Conservation (phyloP, 2,329 filamentous ascomycete species). For the Colletotrichum sansevieriae region DNA sequence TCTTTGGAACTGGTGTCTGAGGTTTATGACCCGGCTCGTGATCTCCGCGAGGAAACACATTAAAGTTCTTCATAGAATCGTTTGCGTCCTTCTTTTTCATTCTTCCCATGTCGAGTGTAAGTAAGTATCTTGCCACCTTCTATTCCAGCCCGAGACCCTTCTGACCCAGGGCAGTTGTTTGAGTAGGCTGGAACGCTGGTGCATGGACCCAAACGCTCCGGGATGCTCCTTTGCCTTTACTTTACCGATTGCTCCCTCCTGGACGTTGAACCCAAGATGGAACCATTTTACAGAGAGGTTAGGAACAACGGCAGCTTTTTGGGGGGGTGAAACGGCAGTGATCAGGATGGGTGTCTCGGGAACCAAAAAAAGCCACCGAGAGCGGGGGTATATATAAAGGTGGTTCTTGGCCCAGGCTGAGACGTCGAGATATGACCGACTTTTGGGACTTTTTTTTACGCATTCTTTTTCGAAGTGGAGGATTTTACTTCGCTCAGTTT, state of each 20-base stretch:
- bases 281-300: too few species aligned
- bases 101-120: constrained; percentile 12
- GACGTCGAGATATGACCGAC: too few species aligned
- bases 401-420: too few species aligned
- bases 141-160: accelerated
- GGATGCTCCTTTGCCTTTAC: neutral
- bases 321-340: too few species aligned
- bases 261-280: too few species aligned
- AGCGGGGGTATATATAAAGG: too few species aligned
- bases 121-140: too few species aligned
- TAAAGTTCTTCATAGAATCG: neutral
- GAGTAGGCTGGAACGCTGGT: constrained; percentile 15
- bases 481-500: constrained; percentile 24
- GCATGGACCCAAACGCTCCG: neutral
- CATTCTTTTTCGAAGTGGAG: constrained; percentile 26
- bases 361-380: too few species aligned
- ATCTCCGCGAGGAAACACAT: neutral
- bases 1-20: constrained; percentile 20
- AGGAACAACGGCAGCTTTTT: too few species aligned
- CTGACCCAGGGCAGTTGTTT: constrained; percentile 30
- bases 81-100: constrained; percentile 18
- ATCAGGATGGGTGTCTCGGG: too few species aligned
- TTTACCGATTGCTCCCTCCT: neutral
- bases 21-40: neutral
- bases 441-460: neutral